Evolutionary conservation across 2,329 filamentous ascomycete genomes (phyloP), one percentile per base, ranked within the genome.

Genomic region (Alternaria longipes): DNA sequence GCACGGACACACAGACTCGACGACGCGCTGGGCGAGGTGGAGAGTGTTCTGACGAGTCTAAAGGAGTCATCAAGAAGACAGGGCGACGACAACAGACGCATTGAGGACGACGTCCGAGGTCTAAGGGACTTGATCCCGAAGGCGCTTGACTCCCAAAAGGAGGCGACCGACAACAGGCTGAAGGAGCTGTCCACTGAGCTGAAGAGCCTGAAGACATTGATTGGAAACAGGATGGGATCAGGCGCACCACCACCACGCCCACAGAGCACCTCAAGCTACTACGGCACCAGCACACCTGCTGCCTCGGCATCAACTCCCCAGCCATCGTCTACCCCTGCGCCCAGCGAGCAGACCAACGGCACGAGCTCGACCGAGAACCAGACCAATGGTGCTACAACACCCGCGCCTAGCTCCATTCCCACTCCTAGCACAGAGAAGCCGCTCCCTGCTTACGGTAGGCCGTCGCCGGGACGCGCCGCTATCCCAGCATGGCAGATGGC

Each of bases 161-260:
- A 94, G 63, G 85, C 88, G 55, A 92, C 91, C 26, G 94, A 98
- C 75, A 86, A 84, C 67, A 86, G 93, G 50, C 82, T 99, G 60
- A 91, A 89, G 78, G 95, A 98, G 71, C 87, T 99, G 67, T 91
- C 92, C 68, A 87, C 85, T 7, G 95, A 99, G 80, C 84, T 99
- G 71, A 93, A 91, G 83, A 97, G 94, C 77, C 83, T 99, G 72
- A 98, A 97, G 85, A 91, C 92, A 3, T 84, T 99, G 54, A 88
- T 99, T 52, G 84, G 84, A 34, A 90, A 89, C 77, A 81, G 88
- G 44, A 84, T 90, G 73, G 74, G 77, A 28, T 65, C 76, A 11
- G 74, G 69, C 8, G 63, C 75, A 16, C 66, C 30, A 50, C 46
- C 72, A 14, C 30, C 72, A 1, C 68, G 73, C 8, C 75, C 74